Evolutionary conservation across 164 flowering plant genomes (phyloP).

Genomic region (Vitis rupestris): DNA sequence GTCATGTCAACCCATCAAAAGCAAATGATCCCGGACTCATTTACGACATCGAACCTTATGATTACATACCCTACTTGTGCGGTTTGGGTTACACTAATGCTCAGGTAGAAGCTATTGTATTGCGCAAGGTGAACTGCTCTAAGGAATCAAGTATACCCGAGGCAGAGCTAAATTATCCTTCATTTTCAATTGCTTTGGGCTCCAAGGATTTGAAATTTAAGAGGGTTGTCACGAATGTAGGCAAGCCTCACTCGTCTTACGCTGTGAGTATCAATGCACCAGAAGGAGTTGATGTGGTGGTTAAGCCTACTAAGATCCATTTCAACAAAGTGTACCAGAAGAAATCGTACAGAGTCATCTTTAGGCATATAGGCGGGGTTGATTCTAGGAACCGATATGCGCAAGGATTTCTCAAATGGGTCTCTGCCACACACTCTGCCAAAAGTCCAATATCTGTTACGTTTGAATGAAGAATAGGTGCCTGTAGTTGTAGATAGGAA

Average conservation of each 20-base stretch:
- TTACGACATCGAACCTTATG: slow-evolving; percentile 47
- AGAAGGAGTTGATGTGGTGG: slow-evolving; percentile 15
- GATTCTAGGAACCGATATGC: not conserved
- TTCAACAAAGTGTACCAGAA: slow-evolving; percentile 26
- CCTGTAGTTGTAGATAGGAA: no score
- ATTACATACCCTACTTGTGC: slow-evolving; percentile 52
- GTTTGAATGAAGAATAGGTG: slow-evolving; percentile 5
- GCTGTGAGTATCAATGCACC: slow-evolving; percentile 1
- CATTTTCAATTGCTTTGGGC: slow-evolving; percentile 34
- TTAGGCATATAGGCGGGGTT: not conserved
- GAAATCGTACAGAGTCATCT: slow-evolving; percentile 22
- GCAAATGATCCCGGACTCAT: slow-evolving; percentile 53
- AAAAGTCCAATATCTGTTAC: slow-evolving; percentile 32
- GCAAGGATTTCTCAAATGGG: slow-evolving; percentile 36
- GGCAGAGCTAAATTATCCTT: slow-evolving; percentile 50
- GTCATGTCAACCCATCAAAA: slow-evolving; percentile 54
- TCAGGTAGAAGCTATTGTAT: slow-evolving; percentile 26
- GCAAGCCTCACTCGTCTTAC: slow-evolving; percentile 24
- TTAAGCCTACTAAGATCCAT: slow-evolving; percentile 10
- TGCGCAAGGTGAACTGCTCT: slow-evolving; percentile 24
- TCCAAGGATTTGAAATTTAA: slow-evolving; percentile 17
- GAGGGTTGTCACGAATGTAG: slow-evolving; percentile 47
- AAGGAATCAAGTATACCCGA: slow-evolving; percentile 19
- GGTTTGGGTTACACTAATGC: slow-evolving; percentile 39
- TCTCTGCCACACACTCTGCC: slow-evolving; percentile 24